Percentiles rank a stretch among this genome's conserved stretches.
phyloP scores from a whole-genome alignment of 169 alveolate species.

The Babesia sp. region DNA sequence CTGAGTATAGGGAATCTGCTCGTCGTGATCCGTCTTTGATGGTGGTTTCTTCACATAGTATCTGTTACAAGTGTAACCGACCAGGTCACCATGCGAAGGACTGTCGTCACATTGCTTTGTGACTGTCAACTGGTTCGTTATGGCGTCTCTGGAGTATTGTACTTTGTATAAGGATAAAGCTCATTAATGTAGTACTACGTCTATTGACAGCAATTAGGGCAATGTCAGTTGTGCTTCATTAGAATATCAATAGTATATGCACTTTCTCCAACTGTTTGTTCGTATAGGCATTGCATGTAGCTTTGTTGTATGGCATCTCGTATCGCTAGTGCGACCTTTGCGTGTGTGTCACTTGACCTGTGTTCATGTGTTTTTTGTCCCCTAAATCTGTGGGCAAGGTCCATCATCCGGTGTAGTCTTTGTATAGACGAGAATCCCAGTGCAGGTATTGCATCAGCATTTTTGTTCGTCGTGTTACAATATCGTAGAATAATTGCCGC shows the following conservation, averaged over 20 bases:
- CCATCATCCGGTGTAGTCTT: constrained; percentile 18
- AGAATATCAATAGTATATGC: constrained; percentile 29
- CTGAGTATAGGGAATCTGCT: constrained; percentile 23
- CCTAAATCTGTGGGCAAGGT: neutral
- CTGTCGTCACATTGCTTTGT: constrained; percentile 16
- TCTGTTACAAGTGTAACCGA: constrained; percentile 43
- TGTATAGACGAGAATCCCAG: constrained; percentile 4
- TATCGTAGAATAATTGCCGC: constrained; percentile 16
- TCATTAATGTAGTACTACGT: too few species aligned
- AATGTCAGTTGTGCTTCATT: neutral
- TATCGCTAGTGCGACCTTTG: constrained; percentile 30
- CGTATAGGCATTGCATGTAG: constrained; percentile 8
- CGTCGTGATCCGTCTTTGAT: constrained; percentile 46
- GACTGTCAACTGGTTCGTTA: too few species aligned
- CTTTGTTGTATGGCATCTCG: constrained; percentile 4
- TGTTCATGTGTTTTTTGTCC: neutral
- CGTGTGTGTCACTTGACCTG: constrained; percentile 47
- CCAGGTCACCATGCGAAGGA: constrained; percentile 57
- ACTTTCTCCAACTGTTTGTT: constrained; percentile 25
- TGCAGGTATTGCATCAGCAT: neutral
- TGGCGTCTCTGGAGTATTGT: too few species aligned
- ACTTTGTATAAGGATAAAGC: too few species aligned
- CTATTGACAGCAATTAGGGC: too few species aligned
- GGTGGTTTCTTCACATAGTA: constrained; percentile 43
- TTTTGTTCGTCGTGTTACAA: neutral